Conservation (phyloP, 257 asterid species). For the Nicotiana obtusifolia region DNA sequence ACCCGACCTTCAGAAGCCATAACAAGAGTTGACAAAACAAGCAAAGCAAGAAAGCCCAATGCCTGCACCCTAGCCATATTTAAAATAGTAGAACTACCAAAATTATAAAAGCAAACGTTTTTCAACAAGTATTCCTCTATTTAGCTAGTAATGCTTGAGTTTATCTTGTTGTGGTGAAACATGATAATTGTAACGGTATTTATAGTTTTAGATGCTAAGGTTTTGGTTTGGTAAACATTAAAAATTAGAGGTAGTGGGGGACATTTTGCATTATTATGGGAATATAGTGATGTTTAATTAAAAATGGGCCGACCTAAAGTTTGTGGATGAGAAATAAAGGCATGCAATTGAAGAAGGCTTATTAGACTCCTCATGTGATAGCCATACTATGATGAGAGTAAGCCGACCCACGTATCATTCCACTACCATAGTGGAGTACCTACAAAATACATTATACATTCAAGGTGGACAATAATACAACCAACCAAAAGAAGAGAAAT, state of each 20-base stretch:
- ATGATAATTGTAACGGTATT: not conserved
- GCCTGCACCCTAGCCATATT: conserved; percentile 13
- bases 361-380: not conserved
- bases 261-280: not conserved
- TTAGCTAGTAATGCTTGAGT: not conserved
- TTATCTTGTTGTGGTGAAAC: not conserved
- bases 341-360: not conserved
- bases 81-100: not conserved
- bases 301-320: not conserved
- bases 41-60: conserved; percentile 11
- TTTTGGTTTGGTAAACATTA: not conserved
- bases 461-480: not conserved
- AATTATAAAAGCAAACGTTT: not conserved
- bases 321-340: not conserved
- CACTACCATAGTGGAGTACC: conserved; percentile 7
- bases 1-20: conserved; percentile 19
- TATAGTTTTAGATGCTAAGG: not conserved
- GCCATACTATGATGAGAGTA: not conserved
- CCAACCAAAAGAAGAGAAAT: not conserved
- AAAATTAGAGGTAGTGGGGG: not conserved
- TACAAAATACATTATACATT: not conserved
- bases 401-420: not conserved
- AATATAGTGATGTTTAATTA: not conserved
- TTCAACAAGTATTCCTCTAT: not conserved
- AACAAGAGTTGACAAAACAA: conserved; percentile 15